Percentiles rank a stretch among this genome's conserved stretches.
phyloP scores from a whole-genome alignment of 108 stramenopile species.

The Parietichytrium sp. region DNA sequence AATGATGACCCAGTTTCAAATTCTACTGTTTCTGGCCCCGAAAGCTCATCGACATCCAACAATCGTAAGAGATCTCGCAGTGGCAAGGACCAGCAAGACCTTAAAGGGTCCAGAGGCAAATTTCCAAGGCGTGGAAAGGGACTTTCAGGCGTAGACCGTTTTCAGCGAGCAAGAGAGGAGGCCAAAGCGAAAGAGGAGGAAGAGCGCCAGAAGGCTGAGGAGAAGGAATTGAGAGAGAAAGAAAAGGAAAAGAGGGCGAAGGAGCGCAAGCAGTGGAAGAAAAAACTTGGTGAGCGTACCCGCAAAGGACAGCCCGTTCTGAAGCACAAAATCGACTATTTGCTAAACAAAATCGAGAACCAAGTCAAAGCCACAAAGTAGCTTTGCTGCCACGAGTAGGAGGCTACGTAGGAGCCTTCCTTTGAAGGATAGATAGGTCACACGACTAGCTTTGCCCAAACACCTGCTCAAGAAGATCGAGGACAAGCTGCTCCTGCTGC shows the following conservation, averaged over 20 bases:
- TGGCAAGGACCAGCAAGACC: not conserved
- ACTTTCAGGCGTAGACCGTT: not conserved
- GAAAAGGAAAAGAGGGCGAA: not conserved
- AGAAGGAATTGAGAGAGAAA: not conserved
- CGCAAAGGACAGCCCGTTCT: slow-evolving; percentile 12
- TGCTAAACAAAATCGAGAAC: slow-evolving; percentile 1
- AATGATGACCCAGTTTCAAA: not conserved
- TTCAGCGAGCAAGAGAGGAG: not conserved
- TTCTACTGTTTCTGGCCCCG: not conserved
- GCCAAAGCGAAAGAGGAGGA: not conserved
- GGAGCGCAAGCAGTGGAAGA: not conserved
- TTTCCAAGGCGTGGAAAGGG: not conserved
- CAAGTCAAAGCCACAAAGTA: too few relatives aligned
- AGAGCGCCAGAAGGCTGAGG: not conserved
- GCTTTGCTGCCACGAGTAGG: too few relatives aligned
- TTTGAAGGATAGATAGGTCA: too few relatives aligned
- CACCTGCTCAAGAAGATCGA: too few relatives aligned
- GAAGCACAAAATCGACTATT: slow-evolving; percentile 17
- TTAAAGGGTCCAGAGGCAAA: not conserved
- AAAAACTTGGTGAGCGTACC: not conserved
- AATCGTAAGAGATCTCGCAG: not conserved
- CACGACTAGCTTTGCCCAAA: too few relatives aligned
- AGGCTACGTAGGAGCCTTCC: too few relatives aligned
- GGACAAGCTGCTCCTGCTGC: too few relatives aligned
- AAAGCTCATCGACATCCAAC: not conserved